These are phyloP conservation scores for Aspergillus neoniger DNA, from an alignment of 2,329 filamentous ascomycete genomes.

Conservation along the genomic window DNA sequence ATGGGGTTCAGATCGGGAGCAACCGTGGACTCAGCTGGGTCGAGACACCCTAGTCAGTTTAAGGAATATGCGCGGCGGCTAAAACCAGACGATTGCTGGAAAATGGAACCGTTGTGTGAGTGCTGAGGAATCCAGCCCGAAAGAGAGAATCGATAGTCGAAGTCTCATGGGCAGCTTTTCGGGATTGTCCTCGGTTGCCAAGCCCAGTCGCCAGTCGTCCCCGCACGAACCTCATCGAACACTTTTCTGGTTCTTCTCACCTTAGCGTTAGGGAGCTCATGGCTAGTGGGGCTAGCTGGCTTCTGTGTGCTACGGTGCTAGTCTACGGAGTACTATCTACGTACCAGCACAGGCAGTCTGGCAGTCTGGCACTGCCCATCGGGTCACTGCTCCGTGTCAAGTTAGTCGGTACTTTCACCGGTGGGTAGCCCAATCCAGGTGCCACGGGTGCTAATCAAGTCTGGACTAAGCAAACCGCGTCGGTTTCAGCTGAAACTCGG, in stretches of 20 bases:
- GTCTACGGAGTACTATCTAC: no score
- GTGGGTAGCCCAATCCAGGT: constrained; percentile 1
- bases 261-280: constrained; percentile 5
- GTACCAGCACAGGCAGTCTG: neutral
- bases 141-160: constrained; percentile 1
- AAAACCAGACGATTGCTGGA: neutral
- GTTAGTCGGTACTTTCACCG: constrained; percentile 2
- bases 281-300: constrained; percentile 4
- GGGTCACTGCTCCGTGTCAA: constrained; percentile 5
- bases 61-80: neutral
- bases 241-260: constrained; percentile 5
- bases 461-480: neutral
- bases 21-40: constrained; percentile 5
- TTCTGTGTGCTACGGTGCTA: neutral
- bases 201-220: constrained; percentile 1
- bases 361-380: neutral
- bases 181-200: constrained; percentile 6
- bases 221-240: constrained; percentile 11
- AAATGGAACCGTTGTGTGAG: neutral
- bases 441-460: neutral
- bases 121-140: neutral
- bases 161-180: neutral
- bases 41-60: constrained; percentile 1
- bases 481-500: neutral
- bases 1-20: constrained; percentile 6